Conservation (phyloP, 2,329 filamentous ascomycete species). For the Sporothrix brasiliensis region DNA sequence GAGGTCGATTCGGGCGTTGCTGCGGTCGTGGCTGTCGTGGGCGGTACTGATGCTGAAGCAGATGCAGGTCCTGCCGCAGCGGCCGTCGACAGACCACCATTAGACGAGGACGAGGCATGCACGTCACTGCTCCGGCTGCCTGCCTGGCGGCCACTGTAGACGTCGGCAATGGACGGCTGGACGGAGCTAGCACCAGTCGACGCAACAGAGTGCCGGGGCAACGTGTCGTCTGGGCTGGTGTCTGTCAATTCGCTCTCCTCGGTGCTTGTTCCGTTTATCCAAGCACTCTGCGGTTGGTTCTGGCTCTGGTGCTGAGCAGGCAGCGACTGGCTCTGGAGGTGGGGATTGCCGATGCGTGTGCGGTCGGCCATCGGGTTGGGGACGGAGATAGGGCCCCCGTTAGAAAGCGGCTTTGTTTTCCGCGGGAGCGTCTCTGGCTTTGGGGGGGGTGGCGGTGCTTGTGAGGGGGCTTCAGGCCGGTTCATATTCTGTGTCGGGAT, state of each 20-base stretch:
- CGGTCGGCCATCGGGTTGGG: slow-evolving; percentile 33
- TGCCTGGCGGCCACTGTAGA: slow-evolving; percentile 40
- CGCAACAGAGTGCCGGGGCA: slow-evolving; percentile 44
- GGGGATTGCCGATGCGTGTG: slow-evolving; percentile 26
- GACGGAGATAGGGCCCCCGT: slow-evolving; percentile 32
- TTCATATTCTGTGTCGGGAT: background rate
- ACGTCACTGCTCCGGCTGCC: slow-evolving; percentile 35
- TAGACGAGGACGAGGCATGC: background rate
- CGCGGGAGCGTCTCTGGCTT: slow-evolving; percentile 25
- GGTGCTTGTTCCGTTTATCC: slow-evolving; percentile 17
- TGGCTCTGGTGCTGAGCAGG: background rate
- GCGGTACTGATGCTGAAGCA: background rate
- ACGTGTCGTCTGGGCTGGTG: slow-evolving; percentile 32
- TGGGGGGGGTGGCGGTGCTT: slow-evolving; percentile 29
- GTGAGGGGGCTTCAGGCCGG: slow-evolving; percentile 28
- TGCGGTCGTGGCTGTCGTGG: slow-evolving; percentile 19
- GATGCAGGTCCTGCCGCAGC: background rate
- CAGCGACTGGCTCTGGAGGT: slow-evolving; percentile 3
- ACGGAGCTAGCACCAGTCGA: slow-evolving; percentile 42
- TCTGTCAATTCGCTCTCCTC: slow-evolving; percentile 27
- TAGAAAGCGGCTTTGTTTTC: slow-evolving; percentile 25
- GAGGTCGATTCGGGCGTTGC: slow-evolving; percentile 10
- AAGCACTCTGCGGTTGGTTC: slow-evolving; percentile 4
- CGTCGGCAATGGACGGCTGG: slow-evolving; percentile 43
- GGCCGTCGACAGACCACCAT: background rate